phyloP scores from a whole-genome alignment of 2,329 filamentous ascomycete species.

The Xylariaceae sp. region DNA sequence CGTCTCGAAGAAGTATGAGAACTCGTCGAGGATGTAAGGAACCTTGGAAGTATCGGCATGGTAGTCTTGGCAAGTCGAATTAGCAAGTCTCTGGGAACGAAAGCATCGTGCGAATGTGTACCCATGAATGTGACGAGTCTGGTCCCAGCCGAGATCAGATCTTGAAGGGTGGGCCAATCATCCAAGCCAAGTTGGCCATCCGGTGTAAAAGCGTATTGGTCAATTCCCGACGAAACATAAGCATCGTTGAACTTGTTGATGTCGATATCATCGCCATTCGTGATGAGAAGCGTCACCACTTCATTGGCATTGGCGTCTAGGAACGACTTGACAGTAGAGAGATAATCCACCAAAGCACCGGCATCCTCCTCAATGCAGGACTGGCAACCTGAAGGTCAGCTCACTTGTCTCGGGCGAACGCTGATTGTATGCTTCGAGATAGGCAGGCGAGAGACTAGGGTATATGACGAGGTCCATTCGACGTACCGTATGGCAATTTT shows the following conservation, averaged over 20 bases:
- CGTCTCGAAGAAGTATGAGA: constrained; percentile 70
- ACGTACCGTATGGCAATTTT: constrained; percentile 59
- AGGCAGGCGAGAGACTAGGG: background rate
- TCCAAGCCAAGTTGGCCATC: constrained; percentile 39
- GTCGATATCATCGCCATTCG: constrained; percentile 58
- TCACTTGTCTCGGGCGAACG: background rate
- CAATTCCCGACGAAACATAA: constrained; percentile 56
- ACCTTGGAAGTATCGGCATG: constrained; percentile 46
- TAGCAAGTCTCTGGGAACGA: constrained; percentile 7
- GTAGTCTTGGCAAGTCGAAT: constrained; percentile 53
- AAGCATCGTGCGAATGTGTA: constrained; percentile 18
- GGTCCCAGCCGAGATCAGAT: constrained; percentile 60
- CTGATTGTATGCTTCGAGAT: background rate
- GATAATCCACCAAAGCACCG: constrained; percentile 53
- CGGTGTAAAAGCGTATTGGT: constrained; percentile 55
- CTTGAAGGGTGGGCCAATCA: constrained; percentile 68
- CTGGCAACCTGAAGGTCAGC: background rate
- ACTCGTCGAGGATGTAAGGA: constrained; percentile 64
- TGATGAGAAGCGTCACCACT: constrained; percentile 61
- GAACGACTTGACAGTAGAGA: constrained; percentile 59
- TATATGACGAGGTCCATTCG: too few relatives aligned
- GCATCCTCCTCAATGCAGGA: constrained; percentile 58
- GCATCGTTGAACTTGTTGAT: constrained; percentile 53
- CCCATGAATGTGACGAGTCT: constrained; percentile 72
- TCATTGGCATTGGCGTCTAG: constrained; percentile 58